Base-by-base conservation (phyloP, 768 basidiomycete genomes). In the Leccinum rimulosum region DNA sequence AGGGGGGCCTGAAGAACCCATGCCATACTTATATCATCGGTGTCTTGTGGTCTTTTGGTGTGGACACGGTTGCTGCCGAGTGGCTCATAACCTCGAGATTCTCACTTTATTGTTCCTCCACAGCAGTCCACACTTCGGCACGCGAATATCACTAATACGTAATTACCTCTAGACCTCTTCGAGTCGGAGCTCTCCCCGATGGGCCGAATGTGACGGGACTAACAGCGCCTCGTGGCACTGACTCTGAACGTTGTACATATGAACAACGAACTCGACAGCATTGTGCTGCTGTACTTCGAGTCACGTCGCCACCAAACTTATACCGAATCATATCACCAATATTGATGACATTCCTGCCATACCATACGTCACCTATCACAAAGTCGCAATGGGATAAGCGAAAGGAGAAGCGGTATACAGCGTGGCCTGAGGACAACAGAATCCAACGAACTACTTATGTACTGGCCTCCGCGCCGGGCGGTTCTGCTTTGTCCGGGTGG, bases 31-130 rank as follows among this genome's bases (percentile, higher is more conserved):
- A 68, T 73, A 66, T 50, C 27, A 55, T 45, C 30, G 8, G 30
- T 35, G 36, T 57, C 30, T 61, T 59, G 69, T 67, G 63, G 65
- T 61, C 19, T 52, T 50, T 59, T 54, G 55, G 54, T 55, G 59
- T 62, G 61, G 65, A 59, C 52, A 31, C 38, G 48, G 60, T 52
- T 52, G 58, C 53, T 55, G 30, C 62, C 64, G 67, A 63, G 71
- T 69, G 71, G 65, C 59, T 57, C 63, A 54, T 59, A 51, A 55
- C 52, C 52, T 56, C 36, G 17, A 27, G 38, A 17, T 25, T 31
- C 25, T 30, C 25, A 45, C 19, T 30, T 56, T 48, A 55, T 69
- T 67, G 65, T 69, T 54, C 49, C 8, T 50, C 52, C 64, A 61
- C 52, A 55, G 27, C 2, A 5, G 6, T 49, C 60, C 59, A 64